These are phyloP conservation scores for Cercospora nicotianae DNA, from an alignment of 2,329 filamentous ascomycete species.

Conservation along the genomic window DNA sequence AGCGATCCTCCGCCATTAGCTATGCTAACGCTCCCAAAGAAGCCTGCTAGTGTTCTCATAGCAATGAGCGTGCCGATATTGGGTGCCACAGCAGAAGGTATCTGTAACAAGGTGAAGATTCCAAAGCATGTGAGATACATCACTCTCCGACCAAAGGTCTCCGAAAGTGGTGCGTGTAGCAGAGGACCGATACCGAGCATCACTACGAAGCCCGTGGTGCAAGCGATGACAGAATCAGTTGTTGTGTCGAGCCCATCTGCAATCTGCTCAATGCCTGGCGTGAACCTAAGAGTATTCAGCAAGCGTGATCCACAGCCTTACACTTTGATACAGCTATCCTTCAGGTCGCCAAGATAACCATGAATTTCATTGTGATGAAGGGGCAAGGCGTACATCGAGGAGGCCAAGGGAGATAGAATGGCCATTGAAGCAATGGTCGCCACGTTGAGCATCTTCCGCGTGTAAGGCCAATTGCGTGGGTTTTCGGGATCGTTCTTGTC, in stretches of 20 bases:
- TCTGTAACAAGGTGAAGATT: constrained; percentile 49
- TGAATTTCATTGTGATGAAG: too few species aligned
- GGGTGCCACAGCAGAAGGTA: constrained; percentile 50
- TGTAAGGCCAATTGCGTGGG: constrained; percentile 48
- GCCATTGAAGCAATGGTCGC: constrained; percentile 54
- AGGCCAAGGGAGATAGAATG: constrained; percentile 50
- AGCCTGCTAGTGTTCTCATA: constrained; percentile 49
- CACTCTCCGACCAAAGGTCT: constrained; percentile 49
- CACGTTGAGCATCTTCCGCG: constrained; percentile 52
- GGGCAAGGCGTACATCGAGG: constrained; percentile 41
- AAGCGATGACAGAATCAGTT: constrained; percentile 47
- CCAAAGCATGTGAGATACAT: constrained; percentile 50
- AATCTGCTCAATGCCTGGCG: constrained; percentile 53
- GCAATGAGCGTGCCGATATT: constrained; percentile 49
- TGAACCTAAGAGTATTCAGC: constrained; percentile 39
- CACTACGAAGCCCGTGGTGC: constrained; percentile 54
- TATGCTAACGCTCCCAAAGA: constrained; percentile 53
- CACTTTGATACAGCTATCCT: neutral
- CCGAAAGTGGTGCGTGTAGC: constrained; percentile 47
- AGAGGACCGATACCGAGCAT: constrained; percentile 52
- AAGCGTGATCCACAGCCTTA: neutral
- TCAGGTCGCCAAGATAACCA: neutral
- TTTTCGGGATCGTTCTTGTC: constrained; percentile 44
- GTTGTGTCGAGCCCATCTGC: constrained; percentile 48
- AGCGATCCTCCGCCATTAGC: constrained; percentile 55